Conservation (phyloP, 2,329 filamentous ascomycete genomes). For the Chaetomiaceae sp. region DNA sequence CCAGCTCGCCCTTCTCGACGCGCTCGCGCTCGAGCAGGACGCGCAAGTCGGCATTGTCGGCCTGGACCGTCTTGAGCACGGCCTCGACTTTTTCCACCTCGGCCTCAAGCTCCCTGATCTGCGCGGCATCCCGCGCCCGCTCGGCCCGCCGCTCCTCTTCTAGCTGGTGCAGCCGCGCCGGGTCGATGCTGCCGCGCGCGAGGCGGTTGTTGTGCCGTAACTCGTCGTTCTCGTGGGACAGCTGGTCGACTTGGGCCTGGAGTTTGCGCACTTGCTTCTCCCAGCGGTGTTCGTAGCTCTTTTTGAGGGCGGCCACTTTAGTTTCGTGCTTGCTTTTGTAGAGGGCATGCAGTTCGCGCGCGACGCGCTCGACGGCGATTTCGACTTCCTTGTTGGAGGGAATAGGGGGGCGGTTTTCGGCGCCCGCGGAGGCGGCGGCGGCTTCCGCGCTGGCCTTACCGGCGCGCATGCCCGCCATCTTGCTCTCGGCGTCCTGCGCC, state of each 20-base stretch:
- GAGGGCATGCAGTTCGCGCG: slow-evolving; percentile 83
- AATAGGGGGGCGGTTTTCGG: slow-evolving; percentile 25
- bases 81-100: slow-evolving; percentile 71
- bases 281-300: slow-evolving; percentile 79
- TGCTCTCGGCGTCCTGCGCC: slow-evolving; percentile 70
- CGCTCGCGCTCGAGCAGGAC: slow-evolving; percentile 67
- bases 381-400: slow-evolving; percentile 62
- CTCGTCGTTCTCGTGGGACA: slow-evolving; percentile 70
- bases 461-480: slow-evolving; percentile 68
- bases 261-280: slow-evolving; percentile 83
- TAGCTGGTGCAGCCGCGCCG: slow-evolving; percentile 38
- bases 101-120: slow-evolving; percentile 66
- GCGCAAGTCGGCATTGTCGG: slow-evolving; percentile 63
- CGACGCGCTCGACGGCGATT: slow-evolving; percentile 80
- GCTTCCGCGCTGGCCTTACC: slow-evolving; percentile 47
- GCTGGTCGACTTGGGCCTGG: slow-evolving; percentile 64
- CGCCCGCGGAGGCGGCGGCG: slow-evolving; percentile 28
- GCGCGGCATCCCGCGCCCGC: slow-evolving; percentile 62
- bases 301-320: slow-evolving; percentile 87
- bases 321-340: slow-evolving; percentile 98
- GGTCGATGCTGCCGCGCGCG: slow-evolving; percentile 42
- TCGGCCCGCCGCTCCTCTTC: slow-evolving; percentile 51
- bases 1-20: slow-evolving; percentile 78
- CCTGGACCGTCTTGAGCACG: slow-evolving; percentile 64
- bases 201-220: slow-evolving; percentile 61